Percentiles rank a stretch among this genome's conserved stretches.
Conservation (phyloP, 768 basidiomycete genomes). For the Pluteus cervinus region DNA sequence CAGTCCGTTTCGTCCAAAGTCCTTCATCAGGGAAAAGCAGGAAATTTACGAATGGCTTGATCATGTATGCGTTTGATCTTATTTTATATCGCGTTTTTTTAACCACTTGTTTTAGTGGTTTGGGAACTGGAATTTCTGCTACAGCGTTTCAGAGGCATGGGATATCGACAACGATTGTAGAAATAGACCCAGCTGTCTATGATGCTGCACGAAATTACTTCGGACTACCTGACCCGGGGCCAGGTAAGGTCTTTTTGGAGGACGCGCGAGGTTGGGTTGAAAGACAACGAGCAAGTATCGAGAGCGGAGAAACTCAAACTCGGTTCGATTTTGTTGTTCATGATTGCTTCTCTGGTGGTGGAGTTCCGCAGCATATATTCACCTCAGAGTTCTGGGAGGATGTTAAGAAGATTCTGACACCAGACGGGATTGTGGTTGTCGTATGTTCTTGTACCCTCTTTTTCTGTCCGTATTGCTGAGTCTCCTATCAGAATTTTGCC, state of each 20-base stretch:
- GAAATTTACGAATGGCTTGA: constrained; percentile 47
- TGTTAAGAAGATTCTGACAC: constrained; percentile 54
- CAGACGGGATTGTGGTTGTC: constrained; percentile 74
- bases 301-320: constrained; percentile 20
- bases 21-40: constrained; percentile 30
- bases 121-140: constrained; percentile 82
- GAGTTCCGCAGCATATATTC: constrained; percentile 82
- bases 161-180: constrained; percentile 76
- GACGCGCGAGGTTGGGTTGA: constrained; percentile 76
- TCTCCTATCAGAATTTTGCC: constrained; percentile 69
- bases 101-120: constrained; percentile 50
- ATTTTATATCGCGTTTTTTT: constrained; percentile 5
- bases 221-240: constrained; percentile 60
- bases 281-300: constrained; percentile 24
- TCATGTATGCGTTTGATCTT: constrained; percentile 50
- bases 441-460: constrained; percentile 36
- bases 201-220: constrained; percentile 76
- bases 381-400: constrained; percentile 80
- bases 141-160: constrained; percentile 66
- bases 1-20: constrained; percentile 61
- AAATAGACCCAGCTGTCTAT: constrained; percentile 91
- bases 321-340: constrained; percentile 76
- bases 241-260: constrained; percentile 59
- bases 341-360: constrained; percentile 92
- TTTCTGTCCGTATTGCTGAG: neutral